A percentile compares a stretch with the other conserved stretches of the same genome.
Conservation (phyloP, 2,329 filamentous ascomycete genomes). For the Pyricularia pennisetigena region DNA sequence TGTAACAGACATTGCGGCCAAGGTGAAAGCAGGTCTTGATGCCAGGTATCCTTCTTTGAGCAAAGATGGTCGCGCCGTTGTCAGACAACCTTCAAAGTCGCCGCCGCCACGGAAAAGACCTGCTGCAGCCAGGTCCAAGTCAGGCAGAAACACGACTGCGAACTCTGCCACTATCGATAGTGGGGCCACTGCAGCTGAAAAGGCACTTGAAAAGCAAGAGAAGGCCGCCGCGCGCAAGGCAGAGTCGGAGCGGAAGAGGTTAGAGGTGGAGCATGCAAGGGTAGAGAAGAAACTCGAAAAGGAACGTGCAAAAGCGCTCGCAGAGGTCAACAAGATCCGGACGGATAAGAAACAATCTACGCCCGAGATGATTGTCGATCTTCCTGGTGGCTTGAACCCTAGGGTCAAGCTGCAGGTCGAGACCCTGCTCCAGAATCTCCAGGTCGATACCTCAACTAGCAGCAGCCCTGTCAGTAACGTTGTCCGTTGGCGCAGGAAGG, state of each 20-base stretch:
- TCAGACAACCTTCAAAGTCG: background rate
- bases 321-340: slow-evolving; percentile 63
- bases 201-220: slow-evolving; percentile 26
- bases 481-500: slow-evolving; percentile 60
- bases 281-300: slow-evolving; percentile 55
- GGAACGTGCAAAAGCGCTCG: slow-evolving; percentile 53
- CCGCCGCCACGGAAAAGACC: background rate
- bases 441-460: slow-evolving; percentile 30
- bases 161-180: background rate
- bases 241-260: slow-evolving; percentile 45
- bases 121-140: background rate
- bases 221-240: slow-evolving; percentile 40
- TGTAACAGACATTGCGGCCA: slow-evolving; percentile 24
- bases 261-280: slow-evolving; percentile 48
- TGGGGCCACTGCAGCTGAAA: slow-evolving; percentile 17
- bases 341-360: slow-evolving; percentile 65
- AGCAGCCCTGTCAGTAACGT: slow-evolving; percentile 38
- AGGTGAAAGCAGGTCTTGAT: background rate
- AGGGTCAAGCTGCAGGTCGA: slow-evolving; percentile 34
- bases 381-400: slow-evolving; percentile 46
- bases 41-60: slow-evolving; percentile 18
- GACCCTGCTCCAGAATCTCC: slow-evolving; percentile 38
- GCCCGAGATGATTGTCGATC: slow-evolving; percentile 67
- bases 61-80: slow-evolving; percentile 6
- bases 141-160: background rate